Conservation (phyloP, 768 basidiomycete species). For the Phlebiopsis gigantea region DNA sequence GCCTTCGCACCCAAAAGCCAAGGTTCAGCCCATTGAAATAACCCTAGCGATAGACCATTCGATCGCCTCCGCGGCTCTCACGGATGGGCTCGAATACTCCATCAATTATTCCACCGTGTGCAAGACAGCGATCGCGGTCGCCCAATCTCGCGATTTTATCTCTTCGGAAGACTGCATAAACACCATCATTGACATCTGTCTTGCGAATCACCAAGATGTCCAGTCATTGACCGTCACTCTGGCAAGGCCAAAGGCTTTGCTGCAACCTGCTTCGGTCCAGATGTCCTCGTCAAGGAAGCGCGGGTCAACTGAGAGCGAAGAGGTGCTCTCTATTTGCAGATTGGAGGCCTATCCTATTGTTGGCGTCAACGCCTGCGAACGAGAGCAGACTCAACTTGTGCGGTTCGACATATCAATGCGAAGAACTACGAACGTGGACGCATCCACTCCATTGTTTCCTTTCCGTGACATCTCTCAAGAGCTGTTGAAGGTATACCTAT, state of each 20-base stretch:
- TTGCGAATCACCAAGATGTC: constrained; percentile 29
- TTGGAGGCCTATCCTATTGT: constrained; percentile 53
- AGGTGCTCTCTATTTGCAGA: constrained; percentile 27
- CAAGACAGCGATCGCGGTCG: constrained; percentile 25
- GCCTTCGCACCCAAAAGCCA: constrained; percentile 31
- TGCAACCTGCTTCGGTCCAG: constrained; percentile 43
- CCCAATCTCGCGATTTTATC: constrained; percentile 26
- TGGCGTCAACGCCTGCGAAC: constrained; percentile 65
- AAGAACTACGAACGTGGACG: constrained; percentile 8
- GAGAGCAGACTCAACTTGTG: constrained; percentile 58
- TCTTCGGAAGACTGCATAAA: constrained; percentile 44
- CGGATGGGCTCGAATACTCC: constrained; percentile 52
- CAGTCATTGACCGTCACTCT: constrained; percentile 38
- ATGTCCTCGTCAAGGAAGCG: constrained; percentile 32
- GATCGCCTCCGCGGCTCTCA: constrained; percentile 40
- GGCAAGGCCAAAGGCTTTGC: constrained; percentile 42
- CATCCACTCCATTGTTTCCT: constrained; percentile 25
- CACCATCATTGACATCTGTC: constrained; percentile 34
- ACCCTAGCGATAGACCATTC: constrained; percentile 47
- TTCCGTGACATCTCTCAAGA: constrained; percentile 35
- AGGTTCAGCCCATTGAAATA: constrained; percentile 49
- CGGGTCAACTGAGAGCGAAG: constrained; percentile 5
- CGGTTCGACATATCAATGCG: constrained; percentile 42
- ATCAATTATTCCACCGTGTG: constrained; percentile 60
- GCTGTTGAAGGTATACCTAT: background rate